Evolutionary conservation across 768 basidiomycete species (phyloP).

Genomic region (Boletus coccyginus): DNA sequence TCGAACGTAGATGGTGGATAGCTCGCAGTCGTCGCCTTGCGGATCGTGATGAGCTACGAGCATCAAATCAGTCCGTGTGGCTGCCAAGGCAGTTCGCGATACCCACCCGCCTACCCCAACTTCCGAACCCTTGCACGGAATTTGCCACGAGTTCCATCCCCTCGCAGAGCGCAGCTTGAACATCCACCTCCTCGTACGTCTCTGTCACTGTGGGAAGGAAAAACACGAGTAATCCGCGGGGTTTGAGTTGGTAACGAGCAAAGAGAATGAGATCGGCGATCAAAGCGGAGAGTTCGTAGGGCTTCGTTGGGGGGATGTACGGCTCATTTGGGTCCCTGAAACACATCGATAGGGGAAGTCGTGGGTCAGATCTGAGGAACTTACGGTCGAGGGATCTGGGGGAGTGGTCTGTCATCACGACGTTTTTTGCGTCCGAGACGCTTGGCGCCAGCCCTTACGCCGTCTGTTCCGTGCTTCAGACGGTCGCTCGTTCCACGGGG

Average conservation of each 20-base stretch:
- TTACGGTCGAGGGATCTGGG: conserved; percentile 43
- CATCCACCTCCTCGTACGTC: conserved; percentile 85
- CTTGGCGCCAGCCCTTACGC: conserved; percentile 87
- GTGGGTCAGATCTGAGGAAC: conserved; percentile 17
- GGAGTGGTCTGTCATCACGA: conserved; percentile 24
- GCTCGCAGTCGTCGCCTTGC: conserved; percentile 51
- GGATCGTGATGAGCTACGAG: conserved; percentile 88
- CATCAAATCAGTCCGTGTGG: not conserved
- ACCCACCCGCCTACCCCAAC: conserved; percentile 89
- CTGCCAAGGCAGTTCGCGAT: not conserved
- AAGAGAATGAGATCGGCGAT: conserved; percentile 78
- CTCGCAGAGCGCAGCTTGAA: conserved; percentile 71
- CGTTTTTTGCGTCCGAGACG: conserved; percentile 67
- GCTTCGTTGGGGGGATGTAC: conserved; percentile 87
- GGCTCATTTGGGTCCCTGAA: conserved; percentile 48
- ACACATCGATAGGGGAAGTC: not conserved
- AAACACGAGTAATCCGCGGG: conserved; percentile 88
- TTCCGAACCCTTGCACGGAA: conserved; percentile 90
- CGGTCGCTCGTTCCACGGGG: not conserved
- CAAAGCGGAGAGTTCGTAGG: conserved; percentile 88
- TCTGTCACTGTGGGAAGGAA: conserved; percentile 93
- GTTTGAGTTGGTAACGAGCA: conserved; percentile 80
- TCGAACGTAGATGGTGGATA: conserved; percentile 59
- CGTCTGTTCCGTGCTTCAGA: conserved; percentile 52
- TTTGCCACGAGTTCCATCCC: conserved; percentile 90